Base-by-base conservation (phyloP, 1,284 basidiomycete genomes). In the Afroboletus lepidellus region DNA sequence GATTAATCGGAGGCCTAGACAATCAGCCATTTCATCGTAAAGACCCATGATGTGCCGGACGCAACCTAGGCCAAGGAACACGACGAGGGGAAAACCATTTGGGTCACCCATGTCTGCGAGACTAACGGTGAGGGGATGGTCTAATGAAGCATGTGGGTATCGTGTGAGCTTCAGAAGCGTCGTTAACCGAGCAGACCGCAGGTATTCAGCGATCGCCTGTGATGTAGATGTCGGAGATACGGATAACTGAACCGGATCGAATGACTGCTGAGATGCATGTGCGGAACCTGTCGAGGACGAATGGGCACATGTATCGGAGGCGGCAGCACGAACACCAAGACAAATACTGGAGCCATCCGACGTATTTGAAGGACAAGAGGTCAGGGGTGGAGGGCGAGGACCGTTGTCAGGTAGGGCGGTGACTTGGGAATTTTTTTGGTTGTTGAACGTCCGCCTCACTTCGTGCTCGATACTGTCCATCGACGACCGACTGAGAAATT, bases 1-100 rank as follows among this genome's bases (percentile, higher is more conserved):
- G 62, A 99, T 94, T 45, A 99, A 75, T 43, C 96, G 77, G 25
- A 99, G 77, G 1, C 87, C 88, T 52, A 97, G 72, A 46, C 88
- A 89, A 54, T 87, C 83, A 13, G 96, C 96, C 80, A 98, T 89
- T 66, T 98, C 96, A 67, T 98, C 95, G 69, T 96, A 98, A 36
- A 98, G 72, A 6, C 92, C 94, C 75, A 97, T 88, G 50, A 98
- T 81, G 69, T 98, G 94, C 29, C 96, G 80, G 6, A 98, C 95
- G 63, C 92, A 94, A 5, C 96, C 95, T 27, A 98, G 70, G 0
- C 96, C 96, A 49, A 99, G 81, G 67, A 96, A 98, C 11, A 98
- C 81, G 41, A 98, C 73, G 12, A 98, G 82, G 0, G 95, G 94
- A 63, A 84, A 84, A 1, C 96, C 96, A 20, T 78, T 80, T 0